Conservation (phyloP, 352 stramenopile genomes). For the Phytophthora colocasiae region DNA sequence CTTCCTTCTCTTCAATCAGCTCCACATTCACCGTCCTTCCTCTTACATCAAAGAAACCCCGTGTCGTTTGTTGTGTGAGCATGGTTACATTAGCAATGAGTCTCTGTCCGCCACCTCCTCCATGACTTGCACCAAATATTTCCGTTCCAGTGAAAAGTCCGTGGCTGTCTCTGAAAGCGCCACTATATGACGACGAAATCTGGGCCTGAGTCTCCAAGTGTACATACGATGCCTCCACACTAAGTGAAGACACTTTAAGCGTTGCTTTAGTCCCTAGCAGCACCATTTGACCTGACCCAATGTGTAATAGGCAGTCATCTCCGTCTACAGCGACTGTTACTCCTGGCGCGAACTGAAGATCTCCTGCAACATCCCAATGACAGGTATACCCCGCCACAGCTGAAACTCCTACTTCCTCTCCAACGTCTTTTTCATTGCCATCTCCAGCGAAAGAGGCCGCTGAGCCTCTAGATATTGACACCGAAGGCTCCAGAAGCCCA, state of each 20-base stretch:
- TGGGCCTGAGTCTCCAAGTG: conserved; percentile 51
- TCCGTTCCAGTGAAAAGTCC: conserved; percentile 50
- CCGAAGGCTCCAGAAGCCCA: neutral
- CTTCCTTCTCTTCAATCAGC: conserved; percentile 34
- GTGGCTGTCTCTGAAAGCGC: conserved; percentile 28
- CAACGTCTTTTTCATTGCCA: neutral
- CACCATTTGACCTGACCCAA: conserved; percentile 66
- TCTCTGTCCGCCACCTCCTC: conserved; percentile 57
- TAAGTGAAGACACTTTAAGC: conserved; percentile 54
- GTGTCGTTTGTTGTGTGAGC: conserved; percentile 40
- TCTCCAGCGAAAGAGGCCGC: conserved; percentile 7
- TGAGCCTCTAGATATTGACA: conserved; percentile 2
- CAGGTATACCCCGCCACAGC: conserved; percentile 47
- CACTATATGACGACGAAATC: conserved; percentile 47
- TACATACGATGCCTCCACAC: conserved; percentile 69
- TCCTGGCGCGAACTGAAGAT: conserved; percentile 48
- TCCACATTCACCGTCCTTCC: conserved; percentile 30
- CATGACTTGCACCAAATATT: conserved; percentile 60
- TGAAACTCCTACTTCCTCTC: neutral
- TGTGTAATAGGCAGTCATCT: conserved; percentile 61
- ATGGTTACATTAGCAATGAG: conserved; percentile 47
- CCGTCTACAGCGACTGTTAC: conserved; percentile 52
- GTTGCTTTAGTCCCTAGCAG: conserved; percentile 40
- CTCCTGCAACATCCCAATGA: conserved; percentile 68
- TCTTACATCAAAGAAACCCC: conserved; percentile 63